Evolutionary conservation across 1,139 yeast genomes (phyloP).

Genomic region (Kodamaea plutei): DNA sequence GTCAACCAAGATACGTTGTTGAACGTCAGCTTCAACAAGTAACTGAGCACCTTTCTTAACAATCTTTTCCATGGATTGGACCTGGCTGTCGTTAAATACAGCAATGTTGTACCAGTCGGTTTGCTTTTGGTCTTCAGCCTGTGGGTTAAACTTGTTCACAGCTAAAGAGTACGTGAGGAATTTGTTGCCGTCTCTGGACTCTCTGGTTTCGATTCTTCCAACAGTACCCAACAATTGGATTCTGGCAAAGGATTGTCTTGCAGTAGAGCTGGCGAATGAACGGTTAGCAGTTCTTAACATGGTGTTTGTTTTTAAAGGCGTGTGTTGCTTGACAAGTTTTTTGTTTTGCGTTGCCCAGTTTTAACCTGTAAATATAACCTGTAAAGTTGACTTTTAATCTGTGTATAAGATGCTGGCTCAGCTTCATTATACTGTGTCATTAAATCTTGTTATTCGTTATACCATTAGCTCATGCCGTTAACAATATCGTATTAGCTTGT

Average conservation of each 20-base stretch:
- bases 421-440: no score
- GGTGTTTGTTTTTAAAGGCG: slow-evolving; percentile 1
- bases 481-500: no score
- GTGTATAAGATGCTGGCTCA: no score
- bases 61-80: slow-evolving; percentile 34
- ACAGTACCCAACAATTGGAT: slow-evolving; percentile 43
- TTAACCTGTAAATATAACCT: not conserved
- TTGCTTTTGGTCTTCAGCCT: slow-evolving; percentile 25
- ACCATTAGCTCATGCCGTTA: no score
- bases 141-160: slow-evolving; percentile 35
- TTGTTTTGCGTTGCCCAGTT: not conserved
- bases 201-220: slow-evolving; percentile 35
- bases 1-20: slow-evolving; percentile 31
- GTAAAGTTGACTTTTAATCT: no score
- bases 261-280: slow-evolving; percentile 29
- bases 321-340: not conserved
- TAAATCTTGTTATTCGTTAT: no score
- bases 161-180: slow-evolving; percentile 43
- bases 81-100: slow-evolving; percentile 39
- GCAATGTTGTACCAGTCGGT: slow-evolving; percentile 44
- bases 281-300: slow-evolving; percentile 34
- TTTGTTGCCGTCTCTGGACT: slow-evolving; percentile 36
- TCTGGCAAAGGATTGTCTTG: slow-evolving; percentile 37
- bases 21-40: slow-evolving; percentile 41
- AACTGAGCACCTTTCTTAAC: slow-evolving; percentile 42